A percentile compares a stretch with the other conserved stretches of the same genome.
phyloP scores from a whole-genome alignment of 352 stramenopile genomes.

The Phytophthora quininea region DNA sequence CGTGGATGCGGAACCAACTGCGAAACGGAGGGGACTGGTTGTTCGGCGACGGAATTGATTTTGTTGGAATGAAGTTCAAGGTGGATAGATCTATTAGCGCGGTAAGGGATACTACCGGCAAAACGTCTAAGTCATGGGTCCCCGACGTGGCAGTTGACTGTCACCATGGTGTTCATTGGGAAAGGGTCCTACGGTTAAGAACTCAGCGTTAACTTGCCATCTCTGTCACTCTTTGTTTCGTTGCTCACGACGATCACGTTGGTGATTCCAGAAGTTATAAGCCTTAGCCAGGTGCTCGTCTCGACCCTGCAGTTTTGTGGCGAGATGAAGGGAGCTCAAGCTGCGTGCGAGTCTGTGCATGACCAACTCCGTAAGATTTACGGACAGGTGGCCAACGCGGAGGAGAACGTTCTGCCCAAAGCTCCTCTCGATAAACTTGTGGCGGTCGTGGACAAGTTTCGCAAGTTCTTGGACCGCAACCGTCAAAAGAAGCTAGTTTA shows the following conservation, averaged over 20 bases:
- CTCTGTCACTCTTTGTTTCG: no score
- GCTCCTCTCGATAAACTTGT: neutral
- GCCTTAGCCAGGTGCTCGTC: neutral
- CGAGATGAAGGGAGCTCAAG: constrained; percentile 17
- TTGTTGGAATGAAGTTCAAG: no score
- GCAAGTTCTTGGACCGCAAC: constrained; percentile 8
- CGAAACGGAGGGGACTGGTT: neutral
- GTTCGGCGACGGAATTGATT: no score
- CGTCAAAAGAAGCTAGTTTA: constrained; percentile 2
- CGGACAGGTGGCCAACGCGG: neutral
- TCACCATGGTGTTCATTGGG: no score
- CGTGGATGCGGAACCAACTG: neutral
- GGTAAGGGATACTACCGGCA: no score
- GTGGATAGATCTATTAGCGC: no score
- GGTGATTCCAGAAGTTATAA: neutral
- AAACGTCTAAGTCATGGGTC: no score
- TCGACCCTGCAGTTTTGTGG: neutral
- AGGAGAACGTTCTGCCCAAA: neutral
- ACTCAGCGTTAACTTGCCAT: no score
- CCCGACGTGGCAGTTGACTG: no score
- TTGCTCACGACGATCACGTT: neutral
- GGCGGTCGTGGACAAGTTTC: neutral
- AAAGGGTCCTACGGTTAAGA: no score
- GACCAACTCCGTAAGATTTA: neutral
- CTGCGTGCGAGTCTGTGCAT: neutral